phyloP scores from a whole-genome alignment of 257 asterid genomes.

The Rubia yunnanensis region DNA sequence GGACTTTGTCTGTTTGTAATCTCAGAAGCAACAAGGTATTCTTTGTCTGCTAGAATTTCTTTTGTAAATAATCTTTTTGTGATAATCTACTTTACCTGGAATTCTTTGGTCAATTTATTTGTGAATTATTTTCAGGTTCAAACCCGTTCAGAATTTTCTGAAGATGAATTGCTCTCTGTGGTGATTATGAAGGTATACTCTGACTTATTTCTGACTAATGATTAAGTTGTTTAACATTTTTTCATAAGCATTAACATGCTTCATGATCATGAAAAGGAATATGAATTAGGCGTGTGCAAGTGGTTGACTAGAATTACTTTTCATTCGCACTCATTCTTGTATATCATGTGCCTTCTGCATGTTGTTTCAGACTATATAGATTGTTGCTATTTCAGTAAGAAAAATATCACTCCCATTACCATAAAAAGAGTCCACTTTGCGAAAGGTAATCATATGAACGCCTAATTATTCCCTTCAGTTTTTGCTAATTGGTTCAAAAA shows the following conservation, averaged over 20 bases:
- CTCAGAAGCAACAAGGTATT: constrained; percentile 81
- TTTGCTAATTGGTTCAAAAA: too few species aligned
- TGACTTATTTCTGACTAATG: constrained; percentile 1
- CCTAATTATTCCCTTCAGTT: too few species aligned
- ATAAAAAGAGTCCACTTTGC: too few species aligned
- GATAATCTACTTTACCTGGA: constrained; percentile 1
- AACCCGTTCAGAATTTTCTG: constrained; percentile 86
- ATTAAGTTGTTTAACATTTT: not conserved
- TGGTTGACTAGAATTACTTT: not conserved
- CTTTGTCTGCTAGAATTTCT: constrained; percentile 10
- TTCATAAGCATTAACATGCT: not conserved
- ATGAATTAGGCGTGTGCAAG: not conserved
- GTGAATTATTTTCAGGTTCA: constrained; percentile 45
- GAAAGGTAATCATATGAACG: too few species aligned
- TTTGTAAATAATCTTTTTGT: not conserved
- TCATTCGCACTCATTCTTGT: not conserved
- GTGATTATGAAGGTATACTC: constrained; percentile 80
- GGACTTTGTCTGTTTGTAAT: constrained; percentile 87
- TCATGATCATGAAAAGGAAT: not conserved
- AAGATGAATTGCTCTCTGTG: constrained; percentile 88
- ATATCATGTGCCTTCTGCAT: not conserved
- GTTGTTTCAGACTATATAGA: not conserved
- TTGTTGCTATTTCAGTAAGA: not conserved
- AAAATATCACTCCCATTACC: too few species aligned
- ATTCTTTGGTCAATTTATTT: not conserved